Evolutionary conservation across 2,329 filamentous ascomycete species (phyloP).

Genomic region (Alternaria sp.): DNA sequence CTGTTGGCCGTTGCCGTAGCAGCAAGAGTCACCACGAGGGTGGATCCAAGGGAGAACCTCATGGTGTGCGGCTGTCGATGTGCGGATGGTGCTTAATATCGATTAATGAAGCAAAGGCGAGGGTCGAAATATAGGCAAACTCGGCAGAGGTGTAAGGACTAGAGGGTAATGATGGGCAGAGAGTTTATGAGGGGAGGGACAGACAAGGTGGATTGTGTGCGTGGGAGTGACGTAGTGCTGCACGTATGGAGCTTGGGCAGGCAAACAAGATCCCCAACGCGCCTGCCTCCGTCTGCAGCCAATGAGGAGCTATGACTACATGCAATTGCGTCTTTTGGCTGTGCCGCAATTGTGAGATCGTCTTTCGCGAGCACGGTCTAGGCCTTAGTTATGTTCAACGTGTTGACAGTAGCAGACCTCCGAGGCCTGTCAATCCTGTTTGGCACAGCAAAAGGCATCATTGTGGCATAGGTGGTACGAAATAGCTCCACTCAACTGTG

Average conservation of each 20-base stretch:
- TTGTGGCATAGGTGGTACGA: not conserved
- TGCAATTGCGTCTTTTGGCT: conserved; percentile 27
- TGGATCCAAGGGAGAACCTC: conserved; percentile 75
- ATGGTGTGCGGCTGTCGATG: conserved; percentile 61
- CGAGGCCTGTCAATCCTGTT: conserved; percentile 5
- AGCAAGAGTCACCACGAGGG: conserved; percentile 76
- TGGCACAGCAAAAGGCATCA: not conserved
- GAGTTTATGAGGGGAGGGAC: conserved; percentile 42
- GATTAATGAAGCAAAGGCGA: conserved; percentile 32
- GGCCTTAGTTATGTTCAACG: conserved; percentile 8
- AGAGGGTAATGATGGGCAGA: conserved; percentile 22
- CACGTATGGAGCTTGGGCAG: conserved; percentile 32
- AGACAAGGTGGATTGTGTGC: conserved; percentile 30
- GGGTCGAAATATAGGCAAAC: conserved; percentile 12
- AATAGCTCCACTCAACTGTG: not conserved
- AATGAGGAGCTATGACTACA: conserved; percentile 31
- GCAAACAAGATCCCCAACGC: conserved; percentile 33
- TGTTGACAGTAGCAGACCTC: conserved; percentile 5
- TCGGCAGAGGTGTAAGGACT: conserved; percentile 22
- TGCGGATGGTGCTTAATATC: conserved; percentile 25
- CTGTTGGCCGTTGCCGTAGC: conserved; percentile 75
- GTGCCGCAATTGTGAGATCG: conserved; percentile 34
- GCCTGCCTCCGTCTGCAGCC: conserved; percentile 31
- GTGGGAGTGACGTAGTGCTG: conserved; percentile 43
- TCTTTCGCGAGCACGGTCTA: conserved; percentile 23